These are phyloP conservation scores for Salvia sclarea DNA, from an alignment of 305 asterid genomes.

Conservation along the genomic window DNA sequence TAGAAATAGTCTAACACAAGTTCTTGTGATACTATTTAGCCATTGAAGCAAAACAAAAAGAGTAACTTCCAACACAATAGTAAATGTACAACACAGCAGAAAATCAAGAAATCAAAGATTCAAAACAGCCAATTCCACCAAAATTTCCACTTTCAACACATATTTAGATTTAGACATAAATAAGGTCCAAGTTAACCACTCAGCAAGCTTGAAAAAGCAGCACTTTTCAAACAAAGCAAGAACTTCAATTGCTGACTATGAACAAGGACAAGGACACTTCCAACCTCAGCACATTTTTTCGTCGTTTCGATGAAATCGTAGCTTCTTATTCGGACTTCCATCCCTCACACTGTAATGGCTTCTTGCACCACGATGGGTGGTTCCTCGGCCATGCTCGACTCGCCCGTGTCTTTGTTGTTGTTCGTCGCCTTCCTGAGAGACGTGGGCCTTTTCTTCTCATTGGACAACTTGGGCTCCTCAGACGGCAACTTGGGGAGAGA, in stretches of 20 bases:
- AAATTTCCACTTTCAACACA: slow-evolving; percentile 36
- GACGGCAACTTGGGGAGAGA: slow-evolving; percentile 88
- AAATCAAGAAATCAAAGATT: slow-evolving; percentile 21
- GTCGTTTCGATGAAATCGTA: slow-evolving; percentile 33
- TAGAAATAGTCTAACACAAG: too few relatives aligned
- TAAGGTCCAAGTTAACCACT: slow-evolving; percentile 39
- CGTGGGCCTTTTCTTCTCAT: slow-evolving; percentile 44
- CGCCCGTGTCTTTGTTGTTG: slow-evolving; percentile 49
- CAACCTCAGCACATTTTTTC: slow-evolving; percentile 32
- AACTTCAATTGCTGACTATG: slow-evolving; percentile 39
- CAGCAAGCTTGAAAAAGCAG: slow-evolving; percentile 43
- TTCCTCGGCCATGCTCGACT: slow-evolving; percentile 30
- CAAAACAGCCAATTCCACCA: slow-evolving; percentile 37
- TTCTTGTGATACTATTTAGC: background rate
- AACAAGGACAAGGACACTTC: slow-evolving; percentile 39
- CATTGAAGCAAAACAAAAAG: background rate
- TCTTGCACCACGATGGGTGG: slow-evolving; percentile 34
- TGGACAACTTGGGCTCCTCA: slow-evolving; percentile 48
- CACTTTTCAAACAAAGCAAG: slow-evolving; percentile 41
- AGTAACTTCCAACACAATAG: background rate
- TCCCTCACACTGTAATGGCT: slow-evolving; percentile 43
- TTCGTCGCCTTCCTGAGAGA: slow-evolving; percentile 37
- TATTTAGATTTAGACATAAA: slow-evolving; percentile 39
- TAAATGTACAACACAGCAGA: slow-evolving; percentile 26
- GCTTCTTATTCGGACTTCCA: slow-evolving; percentile 32